phyloP scores from a whole-genome alignment of 73 alveolate genomes.

The Paramecium sexaurelia region DNA sequence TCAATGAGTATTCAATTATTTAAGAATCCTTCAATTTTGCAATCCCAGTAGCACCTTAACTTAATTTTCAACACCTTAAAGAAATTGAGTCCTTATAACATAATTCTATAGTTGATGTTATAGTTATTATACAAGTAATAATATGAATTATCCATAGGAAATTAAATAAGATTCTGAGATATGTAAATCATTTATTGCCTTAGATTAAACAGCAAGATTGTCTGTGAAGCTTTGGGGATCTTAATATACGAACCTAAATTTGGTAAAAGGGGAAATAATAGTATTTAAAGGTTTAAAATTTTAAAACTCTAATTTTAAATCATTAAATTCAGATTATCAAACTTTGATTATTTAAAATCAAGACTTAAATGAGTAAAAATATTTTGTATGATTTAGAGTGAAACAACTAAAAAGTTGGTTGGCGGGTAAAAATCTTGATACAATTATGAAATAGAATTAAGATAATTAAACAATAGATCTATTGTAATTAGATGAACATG shows the following conservation, averaged over 20 bases:
- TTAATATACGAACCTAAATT: not conserved
- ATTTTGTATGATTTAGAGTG: not conserved
- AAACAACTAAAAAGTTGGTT: not conserved
- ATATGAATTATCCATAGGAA: not conserved
- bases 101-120: not conserved
- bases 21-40: slow-evolving; percentile 6
- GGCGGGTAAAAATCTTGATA: not conserved
- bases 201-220: not conserved
- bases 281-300: slow-evolving; percentile 5
- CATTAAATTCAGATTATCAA: not conserved
- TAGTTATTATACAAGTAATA: not conserved
- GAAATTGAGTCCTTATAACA: not conserved
- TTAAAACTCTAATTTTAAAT: not conserved
- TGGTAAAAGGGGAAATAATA: not conserved
- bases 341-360: not conserved
- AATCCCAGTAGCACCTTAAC: not conserved
- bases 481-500: not conserved
- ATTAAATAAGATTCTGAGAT: not conserved
- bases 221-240: not conserved
- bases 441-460: not conserved
- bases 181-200: not conserved
- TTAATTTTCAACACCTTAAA: not conserved
- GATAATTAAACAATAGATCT: not conserved
- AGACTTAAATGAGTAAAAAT: not conserved
- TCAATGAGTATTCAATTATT: slow-evolving; percentile 23